phyloP scores from a whole-genome alignment of 352 stramenopile species.

The Phytophthora pistaciae region DNA sequence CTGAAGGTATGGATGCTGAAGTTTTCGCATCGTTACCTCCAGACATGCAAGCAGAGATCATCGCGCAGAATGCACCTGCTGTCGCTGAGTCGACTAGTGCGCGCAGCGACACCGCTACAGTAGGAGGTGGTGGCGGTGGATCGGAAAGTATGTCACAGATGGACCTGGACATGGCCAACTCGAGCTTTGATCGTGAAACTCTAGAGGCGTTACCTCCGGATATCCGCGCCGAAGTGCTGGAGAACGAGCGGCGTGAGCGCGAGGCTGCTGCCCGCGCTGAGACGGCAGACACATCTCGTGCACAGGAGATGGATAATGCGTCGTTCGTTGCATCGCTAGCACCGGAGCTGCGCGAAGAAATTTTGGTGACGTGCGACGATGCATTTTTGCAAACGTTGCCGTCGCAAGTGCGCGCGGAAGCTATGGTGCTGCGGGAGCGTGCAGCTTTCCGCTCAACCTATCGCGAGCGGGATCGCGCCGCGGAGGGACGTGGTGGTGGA shows the following conservation, averaged over 20 bases:
- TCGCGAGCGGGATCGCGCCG: slow-evolving; percentile 47
- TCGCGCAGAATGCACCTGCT: slow-evolving; percentile 78
- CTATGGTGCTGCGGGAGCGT: slow-evolving; percentile 95
- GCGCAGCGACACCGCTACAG: slow-evolving; percentile 42
- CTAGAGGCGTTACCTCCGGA: slow-evolving; percentile 97
- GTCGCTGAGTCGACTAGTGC: slow-evolving; percentile 31
- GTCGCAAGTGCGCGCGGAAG: slow-evolving; percentile 95
- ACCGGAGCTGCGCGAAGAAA: slow-evolving; percentile 96
- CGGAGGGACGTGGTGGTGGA: slow-evolving; percentile 30
- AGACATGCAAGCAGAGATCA: slow-evolving; percentile 98
- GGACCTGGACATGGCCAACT: slow-evolving; percentile 86
- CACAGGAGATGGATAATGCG: slow-evolving; percentile 99
- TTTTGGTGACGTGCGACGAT: slow-evolving; percentile 97
- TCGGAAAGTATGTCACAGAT: slow-evolving; percentile 83
- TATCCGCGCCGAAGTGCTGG: slow-evolving; percentile 97
- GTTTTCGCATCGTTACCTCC: slow-evolving; percentile 96
- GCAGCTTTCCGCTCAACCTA: slow-evolving; percentile 83
- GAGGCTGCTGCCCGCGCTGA: slow-evolving; percentile 75
- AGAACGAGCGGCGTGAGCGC: slow-evolving; percentile 95
- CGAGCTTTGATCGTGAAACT: slow-evolving; percentile 95
- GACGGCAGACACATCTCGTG: slow-evolving; percentile 92
- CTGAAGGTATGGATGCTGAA: slow-evolving; percentile 96
- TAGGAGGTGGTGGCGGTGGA: slow-evolving; percentile 29
- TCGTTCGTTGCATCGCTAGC: slow-evolving; percentile 97
- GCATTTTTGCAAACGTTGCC: slow-evolving; percentile 95